Conservation (phyloP, 2,329 filamentous ascomycete species). For the Akanthomyces uredinophilus region DNA sequence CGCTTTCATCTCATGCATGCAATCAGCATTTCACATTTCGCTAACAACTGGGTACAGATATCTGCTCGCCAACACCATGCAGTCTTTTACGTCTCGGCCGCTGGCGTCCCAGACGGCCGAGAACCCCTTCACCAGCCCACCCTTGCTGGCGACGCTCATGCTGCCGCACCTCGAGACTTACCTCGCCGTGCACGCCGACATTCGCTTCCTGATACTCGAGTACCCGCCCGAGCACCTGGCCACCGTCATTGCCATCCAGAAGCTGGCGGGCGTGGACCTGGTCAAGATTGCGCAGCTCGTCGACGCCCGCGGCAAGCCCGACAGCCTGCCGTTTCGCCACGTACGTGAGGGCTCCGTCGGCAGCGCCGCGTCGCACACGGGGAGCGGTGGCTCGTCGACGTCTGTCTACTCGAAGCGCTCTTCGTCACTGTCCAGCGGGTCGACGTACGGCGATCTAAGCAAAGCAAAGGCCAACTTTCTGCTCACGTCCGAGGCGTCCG, state of each 20-base stretch:
- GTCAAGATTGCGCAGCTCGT: conserved; percentile 57
- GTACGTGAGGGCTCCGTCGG: conserved; percentile 31
- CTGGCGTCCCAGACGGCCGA: conserved; percentile 45
- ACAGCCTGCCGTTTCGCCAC: conserved; percentile 34
- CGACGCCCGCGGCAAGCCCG: conserved; percentile 33
- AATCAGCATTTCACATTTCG: no score
- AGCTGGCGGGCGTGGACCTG: conserved; percentile 49
- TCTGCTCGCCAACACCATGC: conserved; percentile 56
- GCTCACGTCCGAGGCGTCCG: conserved; percentile 49
- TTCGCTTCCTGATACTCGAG: conserved; percentile 54
- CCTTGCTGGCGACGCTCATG: conserved; percentile 52
- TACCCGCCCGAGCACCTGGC: conserved; percentile 52
- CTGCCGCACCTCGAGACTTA: conserved; percentile 58
- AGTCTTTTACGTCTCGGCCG: conserved; percentile 49
- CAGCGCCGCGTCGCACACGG: not conserved
- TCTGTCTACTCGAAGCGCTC: conserved; percentile 1
- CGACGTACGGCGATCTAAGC: conserved; percentile 26
- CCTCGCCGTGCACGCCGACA: conserved; percentile 45
- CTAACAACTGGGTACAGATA: conserved; percentile 37
- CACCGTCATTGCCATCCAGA: conserved; percentile 53
- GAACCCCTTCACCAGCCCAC: conserved; percentile 50
- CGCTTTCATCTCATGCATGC: no score
- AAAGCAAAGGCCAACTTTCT: conserved; percentile 53
- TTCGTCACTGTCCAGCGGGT: conserved; percentile 8
- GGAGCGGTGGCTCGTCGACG: no score